Conservation (phyloP, 371 early-diverging fungal genomes). For the Mortierella sp. region DNA sequence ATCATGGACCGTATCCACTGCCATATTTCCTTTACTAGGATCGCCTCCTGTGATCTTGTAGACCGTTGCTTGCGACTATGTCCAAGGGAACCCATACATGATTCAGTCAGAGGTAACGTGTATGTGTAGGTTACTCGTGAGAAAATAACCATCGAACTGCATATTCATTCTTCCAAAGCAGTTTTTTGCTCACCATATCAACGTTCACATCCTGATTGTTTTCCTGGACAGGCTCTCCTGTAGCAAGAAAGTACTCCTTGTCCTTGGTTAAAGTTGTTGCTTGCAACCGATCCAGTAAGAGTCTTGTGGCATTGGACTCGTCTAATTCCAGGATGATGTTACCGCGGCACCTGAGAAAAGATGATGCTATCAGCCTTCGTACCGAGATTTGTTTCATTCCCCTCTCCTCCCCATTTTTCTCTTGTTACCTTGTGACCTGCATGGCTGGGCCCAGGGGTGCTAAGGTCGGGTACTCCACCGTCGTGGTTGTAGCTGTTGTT, state of each 20-base stretch:
- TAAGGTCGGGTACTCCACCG: slow-evolving; percentile 57
- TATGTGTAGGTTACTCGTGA: too few relatives aligned
- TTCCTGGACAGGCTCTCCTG: slow-evolving; percentile 44
- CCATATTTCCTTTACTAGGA: slow-evolving; percentile 79
- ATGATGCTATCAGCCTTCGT: too few relatives aligned
- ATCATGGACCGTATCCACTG: slow-evolving; percentile 75
- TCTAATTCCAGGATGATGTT: slow-evolving; percentile 79
- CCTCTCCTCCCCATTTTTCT: too few relatives aligned
- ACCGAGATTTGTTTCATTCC: too few relatives aligned
- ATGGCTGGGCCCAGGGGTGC: slow-evolving; percentile 63
- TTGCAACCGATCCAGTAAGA: slow-evolving; percentile 66
- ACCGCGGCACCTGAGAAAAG: slow-evolving; percentile 76
- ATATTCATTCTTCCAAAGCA: too few relatives aligned
- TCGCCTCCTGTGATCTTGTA: slow-evolving; percentile 79
- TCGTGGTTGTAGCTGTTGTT: background rate
- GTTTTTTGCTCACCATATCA: slow-evolving; percentile 36
- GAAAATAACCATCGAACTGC: too few relatives aligned
- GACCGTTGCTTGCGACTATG: slow-evolving; percentile 59
- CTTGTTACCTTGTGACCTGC: slow-evolving; percentile 63
- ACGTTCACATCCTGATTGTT: slow-evolving; percentile 22
- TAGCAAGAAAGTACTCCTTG: slow-evolving; percentile 66
- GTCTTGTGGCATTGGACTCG: slow-evolving; percentile 68
- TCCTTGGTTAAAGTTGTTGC: slow-evolving; percentile 58
- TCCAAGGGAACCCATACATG: too few relatives aligned
- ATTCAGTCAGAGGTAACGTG: too few relatives aligned